Evolutionary conservation across 2,329 filamentous ascomycete species (phyloP), one percentile per base, ranked within the genome.

Genomic region (Dactylellina sp.): DNA sequence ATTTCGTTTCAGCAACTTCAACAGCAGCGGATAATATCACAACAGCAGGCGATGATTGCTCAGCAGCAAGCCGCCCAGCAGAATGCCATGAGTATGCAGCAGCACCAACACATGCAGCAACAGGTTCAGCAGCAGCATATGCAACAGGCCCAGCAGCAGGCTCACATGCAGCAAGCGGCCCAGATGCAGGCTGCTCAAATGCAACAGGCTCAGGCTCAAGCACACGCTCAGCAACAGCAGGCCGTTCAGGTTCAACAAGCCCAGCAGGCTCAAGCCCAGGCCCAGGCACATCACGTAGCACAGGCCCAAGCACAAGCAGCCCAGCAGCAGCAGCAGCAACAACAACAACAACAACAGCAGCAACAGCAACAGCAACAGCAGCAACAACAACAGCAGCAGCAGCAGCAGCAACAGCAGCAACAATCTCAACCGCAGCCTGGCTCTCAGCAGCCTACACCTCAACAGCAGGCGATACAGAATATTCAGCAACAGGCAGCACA

Each of bases 331-430:
- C 78, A 75, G 16, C 74, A 77, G 24, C 71, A 68, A 1, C 76
- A 77, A 39, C 64, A 62, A 22, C 76, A 76, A 7, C 71, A 76
- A 5, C 70, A 76, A 77, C 78, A 82, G 79, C 79, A 79, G 78
- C 16, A 82, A 12, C 75, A 74, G 2, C 71, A 71, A 6, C 74
- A 76, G 5, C 75, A 76, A 7, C 72, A 77, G 12, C 76, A 78
- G 47, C 50, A 40, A 9, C 79, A 80, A 61, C 80, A 80, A 35
- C 79, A 80, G 24, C 11, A 9, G 2, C 71, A 59, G 16, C 78
- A 76, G 64, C n/a, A n/a, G n/a, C n/a, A n/a, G n/a, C n/a, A n/a
- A 77, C 78, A 82, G 80, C 79, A 79, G 78, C 16, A 82, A 12
- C 75, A 72, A 2, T 74, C 74, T 7, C 75, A 76, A 7, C 72